Conservation (phyloP, 192 early-diverging fungal genomes). For the Backusella luteola region DNA sequence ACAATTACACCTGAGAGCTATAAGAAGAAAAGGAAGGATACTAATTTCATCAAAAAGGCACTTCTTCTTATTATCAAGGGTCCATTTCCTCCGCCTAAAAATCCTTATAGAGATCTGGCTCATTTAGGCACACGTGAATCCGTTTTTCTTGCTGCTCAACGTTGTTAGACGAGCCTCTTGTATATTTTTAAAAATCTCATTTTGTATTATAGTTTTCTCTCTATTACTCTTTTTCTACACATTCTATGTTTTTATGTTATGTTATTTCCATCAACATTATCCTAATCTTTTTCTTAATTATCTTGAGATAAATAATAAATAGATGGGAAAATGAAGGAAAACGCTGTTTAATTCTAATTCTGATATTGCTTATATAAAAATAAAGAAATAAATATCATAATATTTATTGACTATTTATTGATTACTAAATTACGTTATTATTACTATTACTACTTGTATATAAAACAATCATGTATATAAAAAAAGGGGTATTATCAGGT, state of each 20-base stretch:
- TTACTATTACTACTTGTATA: not conserved
- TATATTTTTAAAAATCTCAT: not conserved
- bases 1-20: not conserved
- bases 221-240: not conserved
- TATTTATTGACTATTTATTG: not conserved
- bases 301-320: not conserved
- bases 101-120: slow-evolving; percentile 27
- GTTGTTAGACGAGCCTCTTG: not conserved
- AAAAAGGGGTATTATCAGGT: not conserved
- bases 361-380: not conserved
- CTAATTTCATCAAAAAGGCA: not conserved
- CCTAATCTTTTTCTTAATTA: not conserved
- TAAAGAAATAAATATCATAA: not conserved
- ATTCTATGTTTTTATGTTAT: not conserved
- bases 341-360: not conserved
- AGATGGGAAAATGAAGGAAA: not conserved
- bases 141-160: slow-evolving; percentile 12
- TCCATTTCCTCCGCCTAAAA: slow-evolving; percentile 30
- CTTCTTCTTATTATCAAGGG: slow-evolving; percentile 17
- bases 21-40: not conserved
- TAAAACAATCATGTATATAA: not conserved
- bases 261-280: not conserved
- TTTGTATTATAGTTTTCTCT: not conserved
- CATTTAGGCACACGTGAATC: slow-evolving; percentile 27
- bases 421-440: not conserved